These are phyloP conservation scores for Onygenales sp. DNA, from an alignment of 2,329 filamentous ascomycete genomes.

Conservation along the genomic window DNA sequence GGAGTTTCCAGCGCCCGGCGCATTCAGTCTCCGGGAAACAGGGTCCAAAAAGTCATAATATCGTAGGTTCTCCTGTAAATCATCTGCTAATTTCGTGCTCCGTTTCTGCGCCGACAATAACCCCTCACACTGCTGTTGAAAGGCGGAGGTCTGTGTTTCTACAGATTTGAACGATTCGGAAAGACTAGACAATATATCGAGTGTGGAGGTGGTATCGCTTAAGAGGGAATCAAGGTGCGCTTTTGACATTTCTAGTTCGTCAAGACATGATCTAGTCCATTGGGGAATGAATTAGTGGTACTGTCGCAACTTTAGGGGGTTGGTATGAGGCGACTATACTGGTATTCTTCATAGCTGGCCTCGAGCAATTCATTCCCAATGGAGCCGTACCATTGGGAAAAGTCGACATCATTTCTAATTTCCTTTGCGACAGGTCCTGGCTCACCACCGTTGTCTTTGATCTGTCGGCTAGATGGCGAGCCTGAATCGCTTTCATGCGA, in stretches of 20 bases:
- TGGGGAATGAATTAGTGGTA: not conserved
- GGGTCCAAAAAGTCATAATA: slow-evolving; percentile 93
- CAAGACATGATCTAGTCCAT: slow-evolving; percentile 56
- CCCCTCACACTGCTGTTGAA: slow-evolving; percentile 85
- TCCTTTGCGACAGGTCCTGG: slow-evolving; percentile 19
- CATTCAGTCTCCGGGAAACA: slow-evolving; percentile 81
- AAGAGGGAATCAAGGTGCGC: slow-evolving; percentile 73
- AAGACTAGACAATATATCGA: slow-evolving; percentile 66
- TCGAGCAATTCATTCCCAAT: slow-evolving; percentile 62
- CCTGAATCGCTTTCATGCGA: not conserved
- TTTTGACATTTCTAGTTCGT: slow-evolving; percentile 72
- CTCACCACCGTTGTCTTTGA: not conserved
- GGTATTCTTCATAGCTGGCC: slow-evolving; percentile 75
- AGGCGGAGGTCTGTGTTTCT: slow-evolving; percentile 82
- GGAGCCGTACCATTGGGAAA: slow-evolving; percentile 48
- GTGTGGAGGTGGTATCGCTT: slow-evolving; percentile 62
- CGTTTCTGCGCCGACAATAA: slow-evolving; percentile 73
- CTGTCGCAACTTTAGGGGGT: slow-evolving; percentile 19
- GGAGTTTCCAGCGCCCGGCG: slow-evolving; percentile 75
- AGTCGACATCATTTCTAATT: slow-evolving; percentile 50
- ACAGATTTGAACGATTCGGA: slow-evolving; percentile 82
- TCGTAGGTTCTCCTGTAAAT: slow-evolving; percentile 80
- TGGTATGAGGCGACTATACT: slow-evolving; percentile 42
- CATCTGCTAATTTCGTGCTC: slow-evolving; percentile 67
- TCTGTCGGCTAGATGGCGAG: not conserved